These are phyloP conservation scores for Spinacia oleracea DNA, from an alignment of 179 eudicot species.

Conservation along the genomic window DNA sequence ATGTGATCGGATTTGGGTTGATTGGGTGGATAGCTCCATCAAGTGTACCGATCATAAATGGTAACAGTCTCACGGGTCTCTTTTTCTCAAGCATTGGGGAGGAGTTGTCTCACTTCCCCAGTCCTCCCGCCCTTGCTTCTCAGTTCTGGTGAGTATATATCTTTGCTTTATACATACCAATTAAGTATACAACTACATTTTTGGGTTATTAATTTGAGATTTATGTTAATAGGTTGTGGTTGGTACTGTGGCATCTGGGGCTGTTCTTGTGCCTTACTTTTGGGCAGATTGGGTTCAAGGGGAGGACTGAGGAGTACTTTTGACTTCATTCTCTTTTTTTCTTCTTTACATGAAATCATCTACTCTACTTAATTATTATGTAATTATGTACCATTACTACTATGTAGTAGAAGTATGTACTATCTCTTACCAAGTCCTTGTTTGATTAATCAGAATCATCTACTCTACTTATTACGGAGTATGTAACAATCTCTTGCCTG, in stretches of 20 bases:
- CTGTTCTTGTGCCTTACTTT: constrained; percentile 84
- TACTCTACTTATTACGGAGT: too few species aligned
- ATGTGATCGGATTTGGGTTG: constrained; percentile 94
- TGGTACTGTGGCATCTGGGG: constrained; percentile 90
- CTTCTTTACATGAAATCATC: background rate
- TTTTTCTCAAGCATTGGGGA: constrained; percentile 87
- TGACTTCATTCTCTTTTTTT: too few species aligned
- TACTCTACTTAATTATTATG: background rate
- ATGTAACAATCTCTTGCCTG: background rate
- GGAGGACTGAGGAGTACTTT: constrained; percentile 91
- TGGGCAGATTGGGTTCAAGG: constrained; percentile 99
- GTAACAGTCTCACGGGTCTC: constrained; percentile 80
- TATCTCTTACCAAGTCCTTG: background rate
- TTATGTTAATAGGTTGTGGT: constrained; percentile 93
- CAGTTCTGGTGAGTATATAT: constrained; percentile 61
- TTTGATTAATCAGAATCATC: too few species aligned
- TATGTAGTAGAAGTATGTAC: too few species aligned
- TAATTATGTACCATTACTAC: background rate
- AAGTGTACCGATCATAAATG: constrained; percentile 78
- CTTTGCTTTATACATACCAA: too few species aligned
- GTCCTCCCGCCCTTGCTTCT: constrained; percentile 76
- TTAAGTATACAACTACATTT: too few species aligned
- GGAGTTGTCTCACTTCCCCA: constrained; percentile 89
- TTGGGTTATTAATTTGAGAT: too few species aligned
- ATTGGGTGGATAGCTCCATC: constrained; percentile 98